Conservation (phyloP, 2,329 filamentous ascomycete genomes). For the Penicillium vulpinum region DNA sequence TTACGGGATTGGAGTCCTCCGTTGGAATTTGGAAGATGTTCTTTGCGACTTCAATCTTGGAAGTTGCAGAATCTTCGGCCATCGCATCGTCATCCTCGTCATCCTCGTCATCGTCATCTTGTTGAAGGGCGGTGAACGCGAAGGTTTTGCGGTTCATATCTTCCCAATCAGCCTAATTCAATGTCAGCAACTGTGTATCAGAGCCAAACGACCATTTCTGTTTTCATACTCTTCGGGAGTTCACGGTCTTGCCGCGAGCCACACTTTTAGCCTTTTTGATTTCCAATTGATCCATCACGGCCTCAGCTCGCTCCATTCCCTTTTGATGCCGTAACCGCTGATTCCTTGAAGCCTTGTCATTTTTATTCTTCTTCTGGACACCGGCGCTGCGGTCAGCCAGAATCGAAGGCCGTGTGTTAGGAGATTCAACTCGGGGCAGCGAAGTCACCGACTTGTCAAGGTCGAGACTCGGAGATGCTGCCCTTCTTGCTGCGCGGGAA, state of each 20-base stretch:
- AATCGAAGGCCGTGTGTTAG: conserved; percentile 45
- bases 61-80: conserved; percentile 31
- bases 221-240: conserved; percentile 47
- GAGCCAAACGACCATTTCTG: not conserved
- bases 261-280: conserved; percentile 57
- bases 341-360: conserved; percentile 52
- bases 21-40: conserved; percentile 17
- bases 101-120: conserved; percentile 51
- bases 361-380: conserved; percentile 53
- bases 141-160: conserved; percentile 41
- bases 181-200: conserved; percentile 17
- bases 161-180: conserved; percentile 42
- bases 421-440: conserved; percentile 43
- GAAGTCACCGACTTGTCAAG: conserved; percentile 52
- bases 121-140: conserved; percentile 39
- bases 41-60: conserved; percentile 13
- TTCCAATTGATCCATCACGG: conserved; percentile 55
- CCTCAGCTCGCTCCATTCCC: conserved; percentile 57
- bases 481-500: conserved; percentile 61
- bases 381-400: conserved; percentile 53
- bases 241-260: conserved; percentile 49
- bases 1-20: conserved; percentile 15
- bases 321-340: conserved; percentile 57
- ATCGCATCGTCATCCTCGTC: conserved; percentile 40
- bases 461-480: conserved; percentile 55